phyloP scores from a whole-genome alignment of 768 basidiomycete species.

The Suillus paluster region DNA sequence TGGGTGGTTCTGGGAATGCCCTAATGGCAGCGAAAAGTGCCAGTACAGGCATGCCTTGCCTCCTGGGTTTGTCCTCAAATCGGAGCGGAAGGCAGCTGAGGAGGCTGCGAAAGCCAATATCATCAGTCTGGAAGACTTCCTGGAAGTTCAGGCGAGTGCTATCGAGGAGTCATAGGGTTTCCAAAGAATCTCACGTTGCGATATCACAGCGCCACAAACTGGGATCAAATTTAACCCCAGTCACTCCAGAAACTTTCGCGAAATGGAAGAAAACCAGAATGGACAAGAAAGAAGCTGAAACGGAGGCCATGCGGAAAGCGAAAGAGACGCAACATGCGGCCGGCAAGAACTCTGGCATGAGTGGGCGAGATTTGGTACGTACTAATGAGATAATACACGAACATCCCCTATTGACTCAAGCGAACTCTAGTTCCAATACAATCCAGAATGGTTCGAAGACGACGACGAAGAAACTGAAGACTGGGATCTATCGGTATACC shows the following conservation, averaged over 20 bases:
- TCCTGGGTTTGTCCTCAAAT: slow-evolving; percentile 94
- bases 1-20: slow-evolving; percentile 97
- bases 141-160: slow-evolving; percentile 87
- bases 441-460: slow-evolving; percentile 92
- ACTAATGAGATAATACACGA: slow-evolving; percentile 3
- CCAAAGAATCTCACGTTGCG: slow-evolving; percentile 9
- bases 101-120: slow-evolving; percentile 88
- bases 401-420: slow-evolving; percentile 12
- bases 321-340: slow-evolving; percentile 83
- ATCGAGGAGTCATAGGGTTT: background rate
- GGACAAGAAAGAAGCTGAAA: slow-evolving; percentile 94
- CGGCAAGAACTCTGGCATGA: slow-evolving; percentile 93
- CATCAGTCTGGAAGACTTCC: slow-evolving; percentile 95
- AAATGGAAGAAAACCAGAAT: slow-evolving; percentile 94
- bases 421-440: slow-evolving; percentile 82
- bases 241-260: slow-evolving; percentile 90
- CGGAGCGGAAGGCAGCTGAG: slow-evolving; percentile 89
- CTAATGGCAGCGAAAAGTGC: slow-evolving; percentile 78
- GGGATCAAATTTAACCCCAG: slow-evolving; percentile 86
- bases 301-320: slow-evolving; percentile 77
- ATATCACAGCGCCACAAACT: slow-evolving; percentile 86
- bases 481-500: slow-evolving; percentile 62
- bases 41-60: slow-evolving; percentile 96
- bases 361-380: slow-evolving; percentile 89
- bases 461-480: slow-evolving; percentile 55